A percentile compares a stretch with the other conserved stretches of the same genome.
Conservation (phyloP, 2,329 filamentous ascomycete genomes). For the Byssoonygena ceratinophila region DNA sequence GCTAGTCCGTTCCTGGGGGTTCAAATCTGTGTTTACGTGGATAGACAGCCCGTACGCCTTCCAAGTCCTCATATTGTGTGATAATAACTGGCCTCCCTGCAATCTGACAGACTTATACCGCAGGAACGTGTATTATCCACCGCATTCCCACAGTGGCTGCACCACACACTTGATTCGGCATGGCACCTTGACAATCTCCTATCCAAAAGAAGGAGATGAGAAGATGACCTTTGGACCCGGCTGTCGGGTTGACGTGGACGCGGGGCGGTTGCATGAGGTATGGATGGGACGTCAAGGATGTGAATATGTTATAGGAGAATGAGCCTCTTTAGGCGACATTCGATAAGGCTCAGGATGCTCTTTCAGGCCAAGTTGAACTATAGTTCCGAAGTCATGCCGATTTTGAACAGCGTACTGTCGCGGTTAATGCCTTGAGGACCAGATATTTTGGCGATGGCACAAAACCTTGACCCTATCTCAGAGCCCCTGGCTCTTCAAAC, state of each 20-base stretch:
- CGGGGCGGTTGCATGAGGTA: slow-evolving; percentile 47
- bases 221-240: slow-evolving; percentile 48
- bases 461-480: background rate
- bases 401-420: no score
- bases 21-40: slow-evolving; percentile 52
- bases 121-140: slow-evolving; percentile 50
- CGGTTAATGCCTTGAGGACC: background rate
- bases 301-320: slow-evolving; percentile 52
- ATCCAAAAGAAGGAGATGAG: slow-evolving; percentile 41
- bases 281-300: slow-evolving; percentile 51
- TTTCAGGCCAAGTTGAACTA: background rate
- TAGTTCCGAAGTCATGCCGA: background rate
- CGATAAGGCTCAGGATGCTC: background rate
- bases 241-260: slow-evolving; percentile 48
- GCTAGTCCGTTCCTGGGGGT: slow-evolving; percentile 49
- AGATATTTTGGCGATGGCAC: background rate
- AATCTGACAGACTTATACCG: background rate
- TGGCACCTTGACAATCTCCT: slow-evolving; percentile 48
- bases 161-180: slow-evolving; percentile 52
- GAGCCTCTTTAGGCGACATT: background rate
- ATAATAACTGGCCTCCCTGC: background rate
- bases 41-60: slow-evolving; percentile 35
- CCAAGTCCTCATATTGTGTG: background rate
- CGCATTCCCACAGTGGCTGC: slow-evolving; percentile 45
- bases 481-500: slow-evolving; percentile 5